Evolutionary conservation across 805 yeast genomes (phyloP).

Genomic region (Metschnikowia colocasiae): DNA sequence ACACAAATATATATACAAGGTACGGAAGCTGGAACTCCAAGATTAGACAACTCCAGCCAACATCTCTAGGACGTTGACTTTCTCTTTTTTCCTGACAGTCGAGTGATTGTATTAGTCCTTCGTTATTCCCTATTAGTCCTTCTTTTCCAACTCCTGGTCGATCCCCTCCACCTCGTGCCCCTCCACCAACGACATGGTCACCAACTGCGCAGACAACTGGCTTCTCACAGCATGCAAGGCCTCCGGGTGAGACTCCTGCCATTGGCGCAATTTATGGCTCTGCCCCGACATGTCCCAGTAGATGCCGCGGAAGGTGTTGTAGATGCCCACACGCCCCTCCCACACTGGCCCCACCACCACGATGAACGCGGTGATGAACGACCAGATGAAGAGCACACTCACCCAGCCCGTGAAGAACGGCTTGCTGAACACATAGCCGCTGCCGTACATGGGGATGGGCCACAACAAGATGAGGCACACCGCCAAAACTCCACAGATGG

Average conservation of each 20-base stretch:
- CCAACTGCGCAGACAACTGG: slow-evolving; percentile 44
- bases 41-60: no score
- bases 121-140: no score
- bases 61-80: no score
- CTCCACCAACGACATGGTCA: slow-evolving; percentile 10
- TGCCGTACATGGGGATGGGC: slow-evolving; percentile 96
- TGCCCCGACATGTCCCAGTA: slow-evolving; percentile 87
- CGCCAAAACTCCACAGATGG: slow-evolving; percentile 58
- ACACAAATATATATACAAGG: no score
- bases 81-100: no score
- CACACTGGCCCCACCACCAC: slow-evolving; percentile 68
- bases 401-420: slow-evolving; percentile 88
- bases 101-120: no score
- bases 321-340: slow-evolving; percentile 70
- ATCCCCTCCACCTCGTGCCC: slow-evolving; percentile 14
- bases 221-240: slow-evolving; percentile 68
- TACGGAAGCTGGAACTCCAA: no score
- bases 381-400: slow-evolving; percentile 76
- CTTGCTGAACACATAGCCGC: slow-evolving; percentile 69
- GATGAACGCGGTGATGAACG: slow-evolving; percentile 59
- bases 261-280: slow-evolving; percentile 61
- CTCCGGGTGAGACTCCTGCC: slow-evolving; percentile 76
- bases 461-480: slow-evolving; percentile 65
- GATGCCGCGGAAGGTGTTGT: slow-evolving; percentile 65
- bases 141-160: slow-evolving; percentile 15